Percentiles rank a stretch among this genome's conserved stretches.
Conservation (phyloP, 2,329 filamentous ascomycete species). For the Botrytis porri region DNA sequence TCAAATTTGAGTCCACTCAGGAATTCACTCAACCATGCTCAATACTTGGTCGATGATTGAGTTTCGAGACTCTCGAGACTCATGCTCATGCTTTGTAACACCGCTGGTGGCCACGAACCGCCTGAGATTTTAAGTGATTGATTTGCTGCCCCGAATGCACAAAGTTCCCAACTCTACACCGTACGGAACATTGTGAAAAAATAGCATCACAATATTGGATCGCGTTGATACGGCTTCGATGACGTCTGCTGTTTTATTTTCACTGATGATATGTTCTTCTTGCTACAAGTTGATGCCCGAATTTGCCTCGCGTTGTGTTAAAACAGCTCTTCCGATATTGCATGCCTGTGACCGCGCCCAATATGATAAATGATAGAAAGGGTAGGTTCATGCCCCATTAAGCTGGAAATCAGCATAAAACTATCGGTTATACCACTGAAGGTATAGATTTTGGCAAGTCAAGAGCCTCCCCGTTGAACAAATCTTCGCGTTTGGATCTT, state of each 20-base stretch:
- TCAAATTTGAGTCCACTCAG: not conserved
- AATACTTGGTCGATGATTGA: not conserved
- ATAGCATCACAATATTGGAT: not conserved
- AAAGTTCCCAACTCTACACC: not conserved
- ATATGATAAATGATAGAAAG: slow-evolving; percentile 11
- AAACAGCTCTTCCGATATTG: not conserved
- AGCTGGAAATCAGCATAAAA: not conserved
- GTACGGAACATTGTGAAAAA: not conserved
- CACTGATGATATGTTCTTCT: not conserved
- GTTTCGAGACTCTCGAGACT: not conserved
- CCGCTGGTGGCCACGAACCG: not conserved
- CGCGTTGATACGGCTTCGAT: not conserved
- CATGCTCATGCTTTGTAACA: not conserved
- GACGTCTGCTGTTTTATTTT: not conserved
- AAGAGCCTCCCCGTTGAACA: not conserved
- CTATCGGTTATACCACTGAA: not conserved
- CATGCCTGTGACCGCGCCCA: not conserved
- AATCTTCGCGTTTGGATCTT: not conserved
- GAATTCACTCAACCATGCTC: not conserved
- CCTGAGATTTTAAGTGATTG: not conserved
- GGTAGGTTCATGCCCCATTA: not conserved
- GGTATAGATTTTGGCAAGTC: not conserved
- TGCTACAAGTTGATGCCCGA: not conserved
- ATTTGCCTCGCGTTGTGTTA: not conserved
- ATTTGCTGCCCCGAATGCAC: not conserved